phyloP scores from a whole-genome alignment of 1,139 yeast genomes.

The Suhomyces coccinellae region DNA sequence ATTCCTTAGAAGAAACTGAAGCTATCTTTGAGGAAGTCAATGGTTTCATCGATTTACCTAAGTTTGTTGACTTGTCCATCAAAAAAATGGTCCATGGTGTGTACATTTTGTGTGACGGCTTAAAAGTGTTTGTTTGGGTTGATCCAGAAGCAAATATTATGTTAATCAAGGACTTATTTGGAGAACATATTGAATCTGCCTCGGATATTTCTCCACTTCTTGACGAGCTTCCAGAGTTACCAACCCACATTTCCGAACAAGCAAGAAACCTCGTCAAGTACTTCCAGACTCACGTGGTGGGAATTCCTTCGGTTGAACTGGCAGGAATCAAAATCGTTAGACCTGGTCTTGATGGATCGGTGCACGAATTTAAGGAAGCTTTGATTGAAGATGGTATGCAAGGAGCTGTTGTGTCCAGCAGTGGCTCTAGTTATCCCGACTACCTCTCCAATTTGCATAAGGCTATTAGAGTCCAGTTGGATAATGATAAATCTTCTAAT shows the following conservation, averaged over 20 bases:
- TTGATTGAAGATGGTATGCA: slow-evolving; percentile 68
- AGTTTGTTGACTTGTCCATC: slow-evolving; percentile 46
- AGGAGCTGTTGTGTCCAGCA: slow-evolving; percentile 28
- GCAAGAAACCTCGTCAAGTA: slow-evolving; percentile 60
- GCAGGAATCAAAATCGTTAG: slow-evolving; percentile 62
- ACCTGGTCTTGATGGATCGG: slow-evolving; percentile 64
- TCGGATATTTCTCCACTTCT: slow-evolving; percentile 50
- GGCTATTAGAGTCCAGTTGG: slow-evolving; percentile 55
- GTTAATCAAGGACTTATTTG: slow-evolving; percentile 74
- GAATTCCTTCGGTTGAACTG: slow-evolving; percentile 29
- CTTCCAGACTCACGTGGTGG: slow-evolving; percentile 46
- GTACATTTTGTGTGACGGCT: slow-evolving; percentile 74
- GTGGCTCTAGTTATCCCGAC: slow-evolving; percentile 59
- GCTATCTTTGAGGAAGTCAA: slow-evolving; percentile 48
- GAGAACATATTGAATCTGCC: slow-evolving; percentile 45
- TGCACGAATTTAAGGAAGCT: slow-evolving; percentile 55
- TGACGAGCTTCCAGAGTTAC: slow-evolving; percentile 68
- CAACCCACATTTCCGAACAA: slow-evolving; percentile 68
- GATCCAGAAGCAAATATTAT: slow-evolving; percentile 69
- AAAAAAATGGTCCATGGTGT: slow-evolving; percentile 69
- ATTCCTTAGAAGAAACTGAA: slow-evolving; percentile 59
- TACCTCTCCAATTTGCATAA: slow-evolving; percentile 63
- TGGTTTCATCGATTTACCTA: slow-evolving; percentile 52
- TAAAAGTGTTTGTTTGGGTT: slow-evolving; percentile 61
- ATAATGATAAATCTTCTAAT: slow-evolving; percentile 41